phyloP scores from a whole-genome alignment of 129 eudicot genomes.

The Artemisia tridentata region DNA sequence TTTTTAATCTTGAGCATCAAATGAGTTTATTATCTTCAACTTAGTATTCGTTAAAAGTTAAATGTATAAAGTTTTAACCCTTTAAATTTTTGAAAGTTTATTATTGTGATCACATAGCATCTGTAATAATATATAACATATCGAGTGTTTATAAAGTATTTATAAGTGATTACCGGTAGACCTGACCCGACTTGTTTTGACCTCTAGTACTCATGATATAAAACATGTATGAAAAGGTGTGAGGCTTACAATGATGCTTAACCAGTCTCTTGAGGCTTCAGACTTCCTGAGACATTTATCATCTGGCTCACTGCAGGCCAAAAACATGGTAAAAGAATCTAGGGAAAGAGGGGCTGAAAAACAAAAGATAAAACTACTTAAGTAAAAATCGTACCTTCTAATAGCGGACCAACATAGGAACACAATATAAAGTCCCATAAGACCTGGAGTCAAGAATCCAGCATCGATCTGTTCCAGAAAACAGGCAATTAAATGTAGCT shows the following conservation, averaged over 20 bases:
- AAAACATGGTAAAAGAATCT: constrained; percentile 4
- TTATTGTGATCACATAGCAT: too few relatives aligned
- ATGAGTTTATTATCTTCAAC: constrained; percentile 2
- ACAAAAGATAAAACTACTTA: neutral
- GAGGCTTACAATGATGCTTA: constrained; percentile 67
- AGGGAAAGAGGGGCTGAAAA: constrained; percentile 7
- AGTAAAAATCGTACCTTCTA: constrained; percentile 49
- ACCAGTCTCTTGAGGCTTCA: constrained; percentile 67
- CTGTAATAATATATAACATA: too few relatives aligned
- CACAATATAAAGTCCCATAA: constrained; percentile 81
- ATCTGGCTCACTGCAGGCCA: constrained; percentile 69
- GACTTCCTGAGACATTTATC: constrained; percentile 59
- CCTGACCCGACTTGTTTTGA: neutral
- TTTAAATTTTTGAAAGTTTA: too few relatives aligned
- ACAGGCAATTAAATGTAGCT: neutral
- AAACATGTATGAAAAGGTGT: neutral
- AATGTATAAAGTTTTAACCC: too few relatives aligned
- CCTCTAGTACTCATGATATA: neutral
- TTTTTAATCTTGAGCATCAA: constrained; percentile 15
- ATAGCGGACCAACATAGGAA: constrained; percentile 94
- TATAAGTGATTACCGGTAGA: too few relatives aligned
- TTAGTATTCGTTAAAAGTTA: neutral
- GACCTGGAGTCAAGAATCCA: constrained; percentile 77
- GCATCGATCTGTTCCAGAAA: constrained; percentile 49
- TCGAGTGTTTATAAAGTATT: too few relatives aligned